phyloP scores from a whole-genome alignment of 2,329 filamentous ascomycete species.

The Fusarium annulatum region DNA sequence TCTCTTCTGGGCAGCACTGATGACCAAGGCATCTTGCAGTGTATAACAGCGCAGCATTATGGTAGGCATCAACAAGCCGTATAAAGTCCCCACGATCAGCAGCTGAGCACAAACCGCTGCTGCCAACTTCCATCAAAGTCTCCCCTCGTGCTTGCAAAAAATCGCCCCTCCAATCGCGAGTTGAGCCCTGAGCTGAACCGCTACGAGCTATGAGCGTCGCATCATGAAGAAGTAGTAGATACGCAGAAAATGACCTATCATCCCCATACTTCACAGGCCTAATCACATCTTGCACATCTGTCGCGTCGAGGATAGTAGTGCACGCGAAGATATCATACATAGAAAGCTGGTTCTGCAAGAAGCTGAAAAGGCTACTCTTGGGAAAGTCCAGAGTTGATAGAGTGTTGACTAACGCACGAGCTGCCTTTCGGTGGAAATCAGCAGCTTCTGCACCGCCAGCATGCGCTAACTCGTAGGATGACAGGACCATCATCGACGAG shows the following conservation, averaged over 20 bases:
- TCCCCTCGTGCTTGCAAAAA: no score
- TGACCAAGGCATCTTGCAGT: neutral
- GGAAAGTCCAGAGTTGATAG: accelerated
- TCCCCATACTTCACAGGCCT: neutral
- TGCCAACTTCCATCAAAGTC: accelerated
- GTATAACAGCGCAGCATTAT: neutral
- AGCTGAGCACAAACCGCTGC: accelerated
- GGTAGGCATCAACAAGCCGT: neutral
- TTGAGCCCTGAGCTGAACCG: accelerated
- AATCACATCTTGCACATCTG: neutral
- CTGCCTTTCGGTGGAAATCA: accelerated
- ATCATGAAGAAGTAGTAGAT: neutral
- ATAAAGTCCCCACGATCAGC: neutral
- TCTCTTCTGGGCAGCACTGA: accelerated
- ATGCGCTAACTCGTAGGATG: neutral
- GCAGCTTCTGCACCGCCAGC: neutral
- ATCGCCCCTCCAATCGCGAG: accelerated
- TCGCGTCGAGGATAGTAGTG: neutral
- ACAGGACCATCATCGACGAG: accelerated
- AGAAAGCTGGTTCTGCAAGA: neutral
- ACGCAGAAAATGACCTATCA: accelerated
- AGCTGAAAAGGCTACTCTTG: neutral
- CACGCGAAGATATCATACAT: neutral
- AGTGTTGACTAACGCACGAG: neutral
- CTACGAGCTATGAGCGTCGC: accelerated